Evolutionary conservation across 768 basidiomycete genomes (phyloP).

Genomic region (Mycena rebaudengoi): DNA sequence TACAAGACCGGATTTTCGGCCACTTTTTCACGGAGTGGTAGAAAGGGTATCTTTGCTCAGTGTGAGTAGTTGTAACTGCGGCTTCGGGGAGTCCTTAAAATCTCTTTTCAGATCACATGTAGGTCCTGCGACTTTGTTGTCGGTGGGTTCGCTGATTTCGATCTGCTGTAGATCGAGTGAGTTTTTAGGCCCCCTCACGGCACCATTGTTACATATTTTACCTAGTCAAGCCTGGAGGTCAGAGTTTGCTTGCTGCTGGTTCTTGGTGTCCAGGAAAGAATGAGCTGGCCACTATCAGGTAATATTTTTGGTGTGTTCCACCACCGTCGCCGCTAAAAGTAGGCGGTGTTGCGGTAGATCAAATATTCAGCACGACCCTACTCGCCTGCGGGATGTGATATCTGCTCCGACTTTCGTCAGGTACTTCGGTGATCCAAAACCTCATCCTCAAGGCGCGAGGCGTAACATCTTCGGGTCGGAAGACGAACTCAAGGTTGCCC

Average conservation of each 20-base stretch:
- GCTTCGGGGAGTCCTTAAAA: neutral
- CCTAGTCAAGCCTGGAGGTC: conserved; percentile 70
- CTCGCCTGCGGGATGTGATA: conserved; percentile 72
- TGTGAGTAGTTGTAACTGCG: conserved; percentile 59
- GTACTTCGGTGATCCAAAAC: conserved; percentile 77
- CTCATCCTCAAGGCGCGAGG: conserved; percentile 67
- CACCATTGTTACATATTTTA: neutral
- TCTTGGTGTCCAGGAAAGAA: conserved; percentile 82
- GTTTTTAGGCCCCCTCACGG: neutral
- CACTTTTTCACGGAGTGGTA: conserved; percentile 86
- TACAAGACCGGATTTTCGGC: conserved; percentile 89
- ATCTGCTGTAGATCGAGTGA: conserved; percentile 37
- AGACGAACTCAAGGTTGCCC: conserved; percentile 89
- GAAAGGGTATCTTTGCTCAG: conserved; percentile 89
- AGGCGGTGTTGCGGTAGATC: conserved; percentile 51
- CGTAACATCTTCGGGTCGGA: conserved; percentile 88
- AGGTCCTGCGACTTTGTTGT: conserved; percentile 28
- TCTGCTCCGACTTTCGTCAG: conserved; percentile 74
- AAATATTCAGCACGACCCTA: conserved; percentile 69
- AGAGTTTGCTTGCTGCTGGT: conserved; percentile 82
- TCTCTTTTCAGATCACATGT: conserved; percentile 67
- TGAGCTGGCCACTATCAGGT: conserved; percentile 83
- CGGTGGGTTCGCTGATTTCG: neutral
- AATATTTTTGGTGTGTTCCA: conserved; percentile 24
- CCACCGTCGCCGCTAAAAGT: no score